phyloP scores from a whole-genome alignment of 768 basidiomycete species.

The Termitomyces sp. region DNA sequence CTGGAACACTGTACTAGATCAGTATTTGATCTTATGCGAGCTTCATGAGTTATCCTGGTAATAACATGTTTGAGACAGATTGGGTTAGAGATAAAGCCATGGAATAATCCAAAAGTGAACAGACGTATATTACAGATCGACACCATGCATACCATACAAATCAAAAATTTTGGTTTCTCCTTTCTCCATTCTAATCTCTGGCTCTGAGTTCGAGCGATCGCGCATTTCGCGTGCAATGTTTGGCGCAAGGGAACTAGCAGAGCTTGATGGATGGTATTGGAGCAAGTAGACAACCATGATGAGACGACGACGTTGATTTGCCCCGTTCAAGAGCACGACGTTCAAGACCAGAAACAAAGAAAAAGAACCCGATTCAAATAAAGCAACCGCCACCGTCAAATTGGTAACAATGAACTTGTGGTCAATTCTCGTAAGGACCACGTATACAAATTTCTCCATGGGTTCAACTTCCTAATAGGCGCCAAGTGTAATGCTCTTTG shows the following conservation, averaged over 20 bases:
- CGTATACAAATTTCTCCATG: neutral
- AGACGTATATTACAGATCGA: neutral
- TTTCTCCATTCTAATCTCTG: too few relatives aligned
- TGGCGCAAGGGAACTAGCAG: neutral
- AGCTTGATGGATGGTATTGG: neutral
- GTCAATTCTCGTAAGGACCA: neutral
- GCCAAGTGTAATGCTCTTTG: constrained; percentile 53
- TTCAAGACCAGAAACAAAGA: neutral
- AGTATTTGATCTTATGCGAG: neutral
- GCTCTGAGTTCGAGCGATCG: neutral
- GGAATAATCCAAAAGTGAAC: neutral
- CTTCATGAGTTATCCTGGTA: too few relatives aligned
- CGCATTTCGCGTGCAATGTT: neutral
- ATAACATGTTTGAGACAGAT: neutral
- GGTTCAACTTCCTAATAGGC: constrained; percentile 21
- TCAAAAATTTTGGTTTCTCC: neutral
- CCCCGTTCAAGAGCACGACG: too few relatives aligned
- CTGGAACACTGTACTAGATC: neutral
- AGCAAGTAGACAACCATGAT: neutral
- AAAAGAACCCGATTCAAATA: neutral
- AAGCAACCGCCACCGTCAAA: neutral
- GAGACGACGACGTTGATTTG: neutral
- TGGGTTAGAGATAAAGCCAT: neutral
- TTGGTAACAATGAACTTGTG: neutral
- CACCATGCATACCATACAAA: neutral